These are phyloP conservation scores for Articulospora tetracladia DNA, from an alignment of 495 filamentous ascomycete species.

Conservation along the genomic window DNA sequence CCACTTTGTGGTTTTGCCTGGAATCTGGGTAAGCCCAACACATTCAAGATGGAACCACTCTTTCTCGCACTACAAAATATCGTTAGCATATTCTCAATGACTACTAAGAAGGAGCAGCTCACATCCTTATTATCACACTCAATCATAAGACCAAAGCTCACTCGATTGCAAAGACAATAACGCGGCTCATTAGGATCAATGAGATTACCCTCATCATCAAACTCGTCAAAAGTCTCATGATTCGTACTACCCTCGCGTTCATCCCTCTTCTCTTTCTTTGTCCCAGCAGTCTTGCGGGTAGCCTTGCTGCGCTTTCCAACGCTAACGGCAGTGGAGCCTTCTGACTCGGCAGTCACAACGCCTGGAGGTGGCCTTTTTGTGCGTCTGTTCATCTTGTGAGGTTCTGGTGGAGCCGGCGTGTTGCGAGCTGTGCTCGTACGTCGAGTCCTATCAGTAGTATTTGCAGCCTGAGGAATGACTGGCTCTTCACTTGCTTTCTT, in stretches of 20 bases:
- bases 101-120: slow-evolving; percentile 36
- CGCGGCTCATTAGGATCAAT: slow-evolving; percentile 84
- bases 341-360: slow-evolving; percentile 61
- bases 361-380: slow-evolving; percentile 68
- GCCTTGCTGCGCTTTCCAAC: slow-evolving; percentile 79
- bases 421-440: slow-evolving; percentile 54
- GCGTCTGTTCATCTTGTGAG: slow-evolving; percentile 32
- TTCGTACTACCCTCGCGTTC: slow-evolving; percentile 34
- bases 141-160: slow-evolving; percentile 94
- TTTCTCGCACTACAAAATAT: slow-evolving; percentile 50
- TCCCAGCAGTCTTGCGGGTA: slow-evolving; percentile 56
- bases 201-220: slow-evolving; percentile 65
- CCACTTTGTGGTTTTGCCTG: slow-evolving; percentile 81
- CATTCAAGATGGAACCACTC: slow-evolving; percentile 97
- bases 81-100: background rate
- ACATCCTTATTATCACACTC: slow-evolving; percentile 89
- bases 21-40: slow-evolving; percentile 72
- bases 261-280: slow-evolving; percentile 46
- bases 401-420: slow-evolving; percentile 38
- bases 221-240: slow-evolving; percentile 45
- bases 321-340: slow-evolving; percentile 70
- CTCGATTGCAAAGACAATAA: slow-evolving; percentile 88
- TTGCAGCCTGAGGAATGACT: slow-evolving; percentile 29
- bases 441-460: slow-evolving; percentile 47
- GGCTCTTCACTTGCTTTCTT: slow-evolving; percentile 48